Evolutionary conservation across 1,284 basidiomycete species (phyloP).

Genomic region (Chalciporus sp.): DNA sequence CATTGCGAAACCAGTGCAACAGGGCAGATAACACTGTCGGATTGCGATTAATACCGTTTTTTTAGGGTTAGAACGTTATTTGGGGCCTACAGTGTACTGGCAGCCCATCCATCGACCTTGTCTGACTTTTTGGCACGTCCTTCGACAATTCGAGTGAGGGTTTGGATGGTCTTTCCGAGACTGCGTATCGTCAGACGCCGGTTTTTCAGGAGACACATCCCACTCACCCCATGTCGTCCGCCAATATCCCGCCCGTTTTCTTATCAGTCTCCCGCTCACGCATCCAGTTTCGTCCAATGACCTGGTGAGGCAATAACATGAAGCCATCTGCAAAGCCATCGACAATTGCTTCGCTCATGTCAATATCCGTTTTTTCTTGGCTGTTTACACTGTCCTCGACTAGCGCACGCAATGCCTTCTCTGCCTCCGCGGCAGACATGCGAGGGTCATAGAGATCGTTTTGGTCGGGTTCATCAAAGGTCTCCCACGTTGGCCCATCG

Average conservation of each 20-base stretch:
- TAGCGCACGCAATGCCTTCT: conserved; percentile 65
- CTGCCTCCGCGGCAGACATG: conserved; percentile 52
- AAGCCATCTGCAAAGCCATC: conserved; percentile 74
- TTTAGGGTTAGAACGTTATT: conserved; percentile 1
- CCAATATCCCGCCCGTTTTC: conserved; percentile 84
- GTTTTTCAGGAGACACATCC: background rate
- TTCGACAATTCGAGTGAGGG: conserved; percentile 80
- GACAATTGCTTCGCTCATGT: conserved; percentile 66
- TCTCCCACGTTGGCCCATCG: conserved; percentile 26
- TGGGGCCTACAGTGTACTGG: conserved; percentile 68
- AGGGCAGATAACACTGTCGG: conserved; percentile 74
- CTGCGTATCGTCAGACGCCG: conserved; percentile 38
- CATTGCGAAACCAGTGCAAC: conserved; percentile 90
- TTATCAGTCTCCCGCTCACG: conserved; percentile 78
- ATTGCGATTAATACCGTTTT: conserved; percentile 15
- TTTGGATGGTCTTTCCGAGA: conserved; percentile 93
- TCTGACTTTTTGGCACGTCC: conserved; percentile 71
- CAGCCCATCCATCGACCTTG: conserved; percentile 69
- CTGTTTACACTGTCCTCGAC: conserved; percentile 48
- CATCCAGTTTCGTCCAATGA: conserved; percentile 89
- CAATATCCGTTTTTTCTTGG: conserved; percentile 54
- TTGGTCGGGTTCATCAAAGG: conserved; percentile 35
- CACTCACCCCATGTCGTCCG: conserved; percentile 87
- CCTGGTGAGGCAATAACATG: conserved; percentile 82
- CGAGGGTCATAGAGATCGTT: conserved; percentile 39